Conservation (phyloP, 2,329 filamentous ascomycete genomes). For the Neopestalotiopsis sp. region DNA sequence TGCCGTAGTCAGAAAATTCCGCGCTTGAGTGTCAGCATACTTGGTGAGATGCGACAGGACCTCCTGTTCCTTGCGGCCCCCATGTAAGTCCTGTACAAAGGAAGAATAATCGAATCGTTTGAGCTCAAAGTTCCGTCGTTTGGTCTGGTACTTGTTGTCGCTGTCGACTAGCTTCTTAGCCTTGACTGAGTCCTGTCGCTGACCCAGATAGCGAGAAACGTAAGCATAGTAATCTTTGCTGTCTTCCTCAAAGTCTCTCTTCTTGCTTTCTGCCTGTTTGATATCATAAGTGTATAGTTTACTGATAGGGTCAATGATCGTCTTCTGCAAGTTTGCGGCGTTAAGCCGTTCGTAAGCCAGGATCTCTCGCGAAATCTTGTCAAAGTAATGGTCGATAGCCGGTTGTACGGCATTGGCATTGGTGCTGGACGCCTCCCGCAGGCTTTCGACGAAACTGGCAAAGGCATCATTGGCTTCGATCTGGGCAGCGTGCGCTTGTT, state of each 20-base stretch:
- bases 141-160: conserved; percentile 94
- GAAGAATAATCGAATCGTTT: conserved; percentile 99
- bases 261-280: conserved; percentile 96
- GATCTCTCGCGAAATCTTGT: conserved; percentile 93
- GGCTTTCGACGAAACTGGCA: conserved; percentile 79
- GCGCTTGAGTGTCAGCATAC: conserved; percentile 90
- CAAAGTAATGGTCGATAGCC: conserved; percentile 96
- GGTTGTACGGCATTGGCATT: conserved; percentile 98
- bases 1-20: conserved; percentile 79
- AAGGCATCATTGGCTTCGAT: conserved; percentile 86
- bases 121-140: conserved; percentile 92
- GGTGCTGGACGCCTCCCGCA: conserved; percentile 85
- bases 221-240: conserved; percentile 99
- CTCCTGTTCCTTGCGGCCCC: conserved; percentile 97
- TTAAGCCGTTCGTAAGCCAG: conserved; percentile 86
- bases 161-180: conserved; percentile 96
- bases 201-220: conserved; percentile 92
- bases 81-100: conserved; percentile 99
- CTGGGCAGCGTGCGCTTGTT: conserved; percentile 82
- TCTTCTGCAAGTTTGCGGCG: conserved; percentile 81
- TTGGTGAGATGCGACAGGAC: conserved; percentile 92
- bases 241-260: conserved; percentile 97
- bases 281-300: conserved; percentile 95
- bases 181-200: conserved; percentile 93
- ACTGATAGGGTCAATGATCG: conserved; percentile 92